These are phyloP conservation scores for Aspergillus ostianus DNA, from an alignment of 495 filamentous ascomycete species.

Conservation along the genomic window DNA sequence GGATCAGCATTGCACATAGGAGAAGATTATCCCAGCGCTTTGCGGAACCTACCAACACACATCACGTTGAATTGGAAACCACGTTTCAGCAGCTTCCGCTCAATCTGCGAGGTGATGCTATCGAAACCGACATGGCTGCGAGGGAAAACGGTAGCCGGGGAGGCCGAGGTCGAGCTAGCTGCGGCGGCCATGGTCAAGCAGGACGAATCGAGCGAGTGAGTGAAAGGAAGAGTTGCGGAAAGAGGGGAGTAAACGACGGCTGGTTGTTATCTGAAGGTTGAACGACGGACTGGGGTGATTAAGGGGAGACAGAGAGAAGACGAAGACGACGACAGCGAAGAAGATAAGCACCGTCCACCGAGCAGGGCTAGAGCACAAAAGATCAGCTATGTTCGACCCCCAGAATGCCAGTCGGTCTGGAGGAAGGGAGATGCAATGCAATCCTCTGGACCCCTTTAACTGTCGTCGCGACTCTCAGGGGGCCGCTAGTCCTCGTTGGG, in stretches of 20 bases:
- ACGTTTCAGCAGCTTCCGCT: constrained; percentile 98
- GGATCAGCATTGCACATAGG: constrained; percentile 1
- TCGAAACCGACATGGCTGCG: constrained; percentile 99
- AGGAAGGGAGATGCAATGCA: constrained; percentile 19
- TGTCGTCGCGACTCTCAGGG: constrained; percentile 45
- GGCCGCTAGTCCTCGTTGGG: constrained; percentile 33
- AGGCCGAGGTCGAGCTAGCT: constrained; percentile 45
- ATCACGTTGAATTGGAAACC: constrained; percentile 99
- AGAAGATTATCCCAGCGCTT: not conserved
- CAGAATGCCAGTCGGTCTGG: constrained; percentile 6
- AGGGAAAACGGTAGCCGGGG: constrained; percentile 70
- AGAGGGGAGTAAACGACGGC: not conserved
- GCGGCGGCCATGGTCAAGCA: constrained; percentile 51
- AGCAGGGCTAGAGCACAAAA: constrained; percentile 4
- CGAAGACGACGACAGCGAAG: not conserved
- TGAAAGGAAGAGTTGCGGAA: constrained; percentile 4
- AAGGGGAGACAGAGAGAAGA: constrained; percentile 6
- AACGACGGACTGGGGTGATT: not conserved
- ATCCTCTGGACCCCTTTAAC: constrained; percentile 38
- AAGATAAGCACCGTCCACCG: not conserved
- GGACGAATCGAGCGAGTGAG: constrained; percentile 2
- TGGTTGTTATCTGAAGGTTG: not conserved
- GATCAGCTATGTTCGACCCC: constrained; percentile 13
- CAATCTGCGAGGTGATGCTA: constrained; percentile 97
- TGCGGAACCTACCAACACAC: constrained; percentile 82